phyloP scores from a whole-genome alignment of 306 rosid species.

The Gleditsia sinensis region DNA sequence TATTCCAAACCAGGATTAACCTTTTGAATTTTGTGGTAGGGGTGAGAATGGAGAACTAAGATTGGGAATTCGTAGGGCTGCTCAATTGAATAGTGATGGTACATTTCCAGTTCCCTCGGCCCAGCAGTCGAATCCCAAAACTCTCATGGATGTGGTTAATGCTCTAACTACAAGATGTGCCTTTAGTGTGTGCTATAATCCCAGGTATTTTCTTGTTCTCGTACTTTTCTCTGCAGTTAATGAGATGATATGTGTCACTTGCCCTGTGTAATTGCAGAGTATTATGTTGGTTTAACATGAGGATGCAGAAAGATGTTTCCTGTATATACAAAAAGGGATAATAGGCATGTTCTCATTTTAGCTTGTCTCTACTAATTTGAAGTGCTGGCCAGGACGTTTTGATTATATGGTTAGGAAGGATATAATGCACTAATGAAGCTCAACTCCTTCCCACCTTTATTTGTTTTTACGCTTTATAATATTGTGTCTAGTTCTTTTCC shows the following conservation, averaged over 20 bases:
- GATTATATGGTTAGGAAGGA: neutral
- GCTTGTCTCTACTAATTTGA: neutral
- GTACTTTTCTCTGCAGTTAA: neutral
- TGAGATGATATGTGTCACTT: neutral
- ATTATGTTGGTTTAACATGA: conserved; percentile 3
- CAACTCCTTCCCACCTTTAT: neutral
- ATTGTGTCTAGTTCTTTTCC: neutral
- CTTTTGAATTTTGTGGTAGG: conserved; percentile 42
- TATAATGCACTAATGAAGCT: neutral
- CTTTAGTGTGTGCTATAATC: conserved; percentile 70
- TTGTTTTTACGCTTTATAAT: neutral
- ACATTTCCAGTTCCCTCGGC: conserved; percentile 41
- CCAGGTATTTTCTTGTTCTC: conserved; percentile 55
- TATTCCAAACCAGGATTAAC: neutral
- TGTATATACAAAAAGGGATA: neutral
- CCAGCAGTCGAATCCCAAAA: conserved; percentile 55
- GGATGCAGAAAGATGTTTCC: neutral
- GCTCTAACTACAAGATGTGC: conserved; percentile 60
- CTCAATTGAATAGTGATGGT: conserved; percentile 62
- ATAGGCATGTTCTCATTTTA: neutral
- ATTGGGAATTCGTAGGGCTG: conserved; percentile 81
- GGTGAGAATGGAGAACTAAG: conserved; percentile 89
- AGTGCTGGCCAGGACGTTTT: neutral
- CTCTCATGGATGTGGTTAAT: conserved; percentile 61
- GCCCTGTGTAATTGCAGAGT: neutral